These are phyloP conservation scores for Amniculicola lignicola DNA, from an alignment of 495 filamentous ascomycete species.

Conservation along the genomic window DNA sequence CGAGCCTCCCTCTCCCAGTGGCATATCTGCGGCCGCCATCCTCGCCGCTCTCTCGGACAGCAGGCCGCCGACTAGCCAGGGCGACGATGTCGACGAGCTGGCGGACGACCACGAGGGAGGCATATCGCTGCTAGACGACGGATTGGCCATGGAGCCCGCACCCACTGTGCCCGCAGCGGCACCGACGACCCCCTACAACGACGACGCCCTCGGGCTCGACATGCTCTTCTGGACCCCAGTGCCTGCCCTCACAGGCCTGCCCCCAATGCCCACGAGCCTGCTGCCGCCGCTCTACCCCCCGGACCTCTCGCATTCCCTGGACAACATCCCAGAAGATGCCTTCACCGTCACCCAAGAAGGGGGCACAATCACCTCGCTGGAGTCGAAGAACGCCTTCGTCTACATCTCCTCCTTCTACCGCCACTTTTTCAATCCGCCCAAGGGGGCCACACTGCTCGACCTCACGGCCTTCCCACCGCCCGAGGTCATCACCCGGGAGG, in stretches of 20 bases:
- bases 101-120: conserved; percentile 18
- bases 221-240: too few species aligned
- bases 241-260: too few species aligned
- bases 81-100: conserved; percentile 2
- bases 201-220: too few species aligned
- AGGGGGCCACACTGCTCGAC: not conserved
- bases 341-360: too few species aligned
- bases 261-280: too few species aligned
- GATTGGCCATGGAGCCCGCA: not conserved
- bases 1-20: conserved; percentile 3
- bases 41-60: conserved; percentile 24
- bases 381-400: conserved; percentile 14
- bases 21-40: conserved; percentile 11
- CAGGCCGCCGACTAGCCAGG: conserved; percentile 27
- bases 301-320: too few species aligned
- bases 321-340: too few species aligned
- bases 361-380: not conserved
- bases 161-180: not conserved
- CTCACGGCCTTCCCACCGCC: conserved; percentile 37
- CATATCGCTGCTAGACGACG: conserved; percentile 13
- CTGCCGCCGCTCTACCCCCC: too few species aligned
- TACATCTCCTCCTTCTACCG: conserved; percentile 10
- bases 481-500: conserved; percentile 37
- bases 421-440: not conserved
- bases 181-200: not conserved